phyloP scores from a whole-genome alignment of 371 early-diverging fungal genomes.

The Rhizopus stolonifer region DNA sequence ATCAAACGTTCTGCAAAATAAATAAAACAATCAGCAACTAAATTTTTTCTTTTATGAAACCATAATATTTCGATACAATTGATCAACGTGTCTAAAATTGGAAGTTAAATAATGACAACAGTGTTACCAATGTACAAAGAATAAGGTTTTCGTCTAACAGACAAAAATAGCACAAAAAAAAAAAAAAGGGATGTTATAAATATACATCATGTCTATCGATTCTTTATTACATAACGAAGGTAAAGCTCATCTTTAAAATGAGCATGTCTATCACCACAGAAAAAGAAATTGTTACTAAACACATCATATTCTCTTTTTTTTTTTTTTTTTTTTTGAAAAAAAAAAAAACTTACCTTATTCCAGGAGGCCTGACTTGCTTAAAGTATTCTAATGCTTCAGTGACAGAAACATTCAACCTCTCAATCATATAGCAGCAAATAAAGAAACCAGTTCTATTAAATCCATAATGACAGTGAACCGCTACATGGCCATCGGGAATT shows the following conservation, averaged over 20 bases:
- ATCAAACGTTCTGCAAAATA: no score
- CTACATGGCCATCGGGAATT: slow-evolving; percentile 65
- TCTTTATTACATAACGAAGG: slow-evolving; percentile 54
- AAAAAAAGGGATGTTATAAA: no score
- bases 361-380: slow-evolving; percentile 65
- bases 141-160: no score
- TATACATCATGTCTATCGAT: no score
- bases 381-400: slow-evolving; percentile 60
- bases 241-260: slow-evolving; percentile 68
- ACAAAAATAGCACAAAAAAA: no score
- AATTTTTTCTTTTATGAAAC: no score
- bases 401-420: slow-evolving; percentile 55
- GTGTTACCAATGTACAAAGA: no score
- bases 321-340: no score
- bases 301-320: neutral
- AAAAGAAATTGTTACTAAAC: neutral
- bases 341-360: slow-evolving; percentile 61
- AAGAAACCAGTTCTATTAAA: slow-evolving; percentile 74
- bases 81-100: neutral
- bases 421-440: slow-evolving; percentile 69
- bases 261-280: slow-evolving; percentile 45
- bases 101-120: no score
- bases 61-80: no score
- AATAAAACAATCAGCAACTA: no score
- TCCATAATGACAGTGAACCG: slow-evolving; percentile 78